These are phyloP conservation scores for Cardamine occulta DNA, from an alignment of 345 rosid species.

Conservation along the genomic window DNA sequence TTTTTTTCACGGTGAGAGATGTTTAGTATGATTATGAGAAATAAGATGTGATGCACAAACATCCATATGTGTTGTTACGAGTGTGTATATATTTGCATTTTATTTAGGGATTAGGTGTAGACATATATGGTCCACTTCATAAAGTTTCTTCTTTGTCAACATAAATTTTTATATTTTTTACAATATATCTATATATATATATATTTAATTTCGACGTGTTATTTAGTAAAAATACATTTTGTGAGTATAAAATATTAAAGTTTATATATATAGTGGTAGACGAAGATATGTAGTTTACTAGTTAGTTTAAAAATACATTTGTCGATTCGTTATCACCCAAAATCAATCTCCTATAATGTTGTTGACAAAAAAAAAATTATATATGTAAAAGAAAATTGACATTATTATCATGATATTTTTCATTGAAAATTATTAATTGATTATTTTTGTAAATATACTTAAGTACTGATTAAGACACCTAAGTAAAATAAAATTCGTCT, in stretches of 20 bases:
- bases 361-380: not conserved
- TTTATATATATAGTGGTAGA: not conserved
- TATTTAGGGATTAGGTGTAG: conserved; percentile 46
- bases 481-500: not conserved
- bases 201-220: not conserved
- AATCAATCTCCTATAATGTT: not conserved
- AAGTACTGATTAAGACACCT: not conserved
- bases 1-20: not conserved
- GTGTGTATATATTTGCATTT: conserved; percentile 40
- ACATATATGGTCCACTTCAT: conserved; percentile 46
- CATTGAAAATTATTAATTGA: not conserved
- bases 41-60: conserved; percentile 43
- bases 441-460: not conserved
- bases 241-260: not conserved
- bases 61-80: conserved; percentile 36
- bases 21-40: conserved; percentile 31
- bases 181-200: not conserved
- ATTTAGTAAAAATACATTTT: not conserved
- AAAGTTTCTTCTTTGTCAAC: conserved; percentile 47
- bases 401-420: not conserved
- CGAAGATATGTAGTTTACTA: not conserved
- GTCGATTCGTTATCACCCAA: not conserved
- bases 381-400: not conserved
- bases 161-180: conserved; percentile 20
- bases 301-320: not conserved